Evolutionary conservation across 257 asterid species (phyloP).

Genomic region (Gentiana macrophylla): DNA sequence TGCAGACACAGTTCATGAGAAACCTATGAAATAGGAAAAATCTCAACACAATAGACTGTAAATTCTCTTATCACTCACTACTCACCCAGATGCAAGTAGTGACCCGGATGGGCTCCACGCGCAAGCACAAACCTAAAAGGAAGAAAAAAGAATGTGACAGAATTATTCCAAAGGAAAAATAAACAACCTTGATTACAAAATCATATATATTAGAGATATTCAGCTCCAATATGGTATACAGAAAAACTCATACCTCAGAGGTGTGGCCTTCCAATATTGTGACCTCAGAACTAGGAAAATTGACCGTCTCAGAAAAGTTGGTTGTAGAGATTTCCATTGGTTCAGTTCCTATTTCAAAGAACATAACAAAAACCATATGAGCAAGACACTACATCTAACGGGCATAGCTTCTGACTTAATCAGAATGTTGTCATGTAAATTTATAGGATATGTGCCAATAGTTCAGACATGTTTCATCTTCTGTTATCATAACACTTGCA

Average conservation of each 20-base stretch:
- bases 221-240: not conserved
- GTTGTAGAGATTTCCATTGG: constrained; percentile 15
- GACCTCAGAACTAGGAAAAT: constrained; percentile 17
- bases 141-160: not conserved
- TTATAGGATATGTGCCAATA: not conserved
- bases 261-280: constrained; percentile 22
- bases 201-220: not conserved
- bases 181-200: not conserved
- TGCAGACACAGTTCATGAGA: not conserved
- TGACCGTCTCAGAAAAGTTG: constrained; percentile 3
- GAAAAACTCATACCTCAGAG: constrained; percentile 17
- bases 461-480: not conserved
- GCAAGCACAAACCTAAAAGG: constrained; percentile 26
- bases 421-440: not conserved
- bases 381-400: too few species aligned
- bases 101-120: constrained; percentile 31
- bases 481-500: not conserved
- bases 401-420: not conserved
- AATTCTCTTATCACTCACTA: not conserved
- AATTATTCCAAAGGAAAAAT: not conserved
- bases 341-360: constrained; percentile 10
- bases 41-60: not conserved
- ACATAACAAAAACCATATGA: not conserved
- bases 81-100: constrained; percentile 31
- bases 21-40: not conserved